These are phyloP conservation scores for Peterozyma xylosa DNA, from an alignment of 805 yeast species.

Conservation along the genomic window DNA sequence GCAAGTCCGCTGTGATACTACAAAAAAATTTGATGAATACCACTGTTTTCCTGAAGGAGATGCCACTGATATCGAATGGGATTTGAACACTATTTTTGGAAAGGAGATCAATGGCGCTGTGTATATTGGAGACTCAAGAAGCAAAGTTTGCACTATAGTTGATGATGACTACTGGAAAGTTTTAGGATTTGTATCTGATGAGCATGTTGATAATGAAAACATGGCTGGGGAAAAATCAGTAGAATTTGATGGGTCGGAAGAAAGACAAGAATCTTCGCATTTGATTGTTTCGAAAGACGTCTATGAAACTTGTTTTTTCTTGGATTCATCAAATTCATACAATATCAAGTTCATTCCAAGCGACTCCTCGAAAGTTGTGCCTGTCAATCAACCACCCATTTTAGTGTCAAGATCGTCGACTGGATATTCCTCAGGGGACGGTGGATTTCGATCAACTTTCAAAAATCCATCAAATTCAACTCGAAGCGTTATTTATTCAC, in stretches of 20 bases:
- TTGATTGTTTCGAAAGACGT: background rate
- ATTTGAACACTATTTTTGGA: slow-evolving; percentile 65
- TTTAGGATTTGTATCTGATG: slow-evolving; percentile 14
- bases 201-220: background rate
- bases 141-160: slow-evolving; percentile 36
- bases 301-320: slow-evolving; percentile 14
- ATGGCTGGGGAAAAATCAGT: slow-evolving; percentile 1
- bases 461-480: slow-evolving; percentile 50
- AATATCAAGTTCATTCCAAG: slow-evolving; percentile 35
- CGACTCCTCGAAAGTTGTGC: slow-evolving; percentile 35
- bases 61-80: slow-evolving; percentile 35
- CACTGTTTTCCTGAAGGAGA: slow-evolving; percentile 76
- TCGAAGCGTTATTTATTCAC: slow-evolving; percentile 56
- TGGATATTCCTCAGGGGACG: slow-evolving; percentile 86
- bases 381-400: slow-evolving; percentile 49
- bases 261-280: slow-evolving; percentile 3
- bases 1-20: slow-evolving; percentile 63
- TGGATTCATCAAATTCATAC: slow-evolving; percentile 16
- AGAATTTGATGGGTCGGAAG: background rate
- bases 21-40: slow-evolving; percentile 51
- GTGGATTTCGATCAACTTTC: slow-evolving; percentile 78
- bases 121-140: slow-evolving; percentile 36
- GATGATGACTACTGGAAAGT: slow-evolving; percentile 40
- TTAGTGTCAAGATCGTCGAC: slow-evolving; percentile 78
- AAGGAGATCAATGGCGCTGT: slow-evolving; percentile 57